Evolutionary conservation across 179 eudicot species (phyloP).

Genomic region (Camellia oleifera): DNA sequence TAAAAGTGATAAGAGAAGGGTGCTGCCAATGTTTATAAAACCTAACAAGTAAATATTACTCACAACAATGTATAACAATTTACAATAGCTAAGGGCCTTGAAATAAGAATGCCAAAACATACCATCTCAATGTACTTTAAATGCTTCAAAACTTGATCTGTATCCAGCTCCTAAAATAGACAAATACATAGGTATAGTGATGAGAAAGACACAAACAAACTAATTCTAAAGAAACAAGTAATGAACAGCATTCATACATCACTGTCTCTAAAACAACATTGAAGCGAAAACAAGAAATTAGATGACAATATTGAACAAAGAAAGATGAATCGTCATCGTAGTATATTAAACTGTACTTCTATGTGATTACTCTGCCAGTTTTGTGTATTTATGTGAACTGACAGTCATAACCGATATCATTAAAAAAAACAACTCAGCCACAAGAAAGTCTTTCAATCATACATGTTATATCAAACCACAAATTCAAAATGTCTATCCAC

Average conservation of each 20-base stretch:
- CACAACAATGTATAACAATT: not conserved
- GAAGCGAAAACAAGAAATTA: not conserved
- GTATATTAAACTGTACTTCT: not conserved
- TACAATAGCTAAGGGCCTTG: not conserved
- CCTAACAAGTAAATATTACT: not conserved
- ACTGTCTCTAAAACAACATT: not conserved
- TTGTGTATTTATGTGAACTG: not conserved
- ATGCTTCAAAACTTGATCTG: conserved; percentile 81
- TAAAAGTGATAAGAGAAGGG: not conserved
- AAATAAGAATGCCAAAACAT: conserved; percentile 18
- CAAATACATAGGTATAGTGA: conserved; percentile 7
- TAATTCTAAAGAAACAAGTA: not conserved
- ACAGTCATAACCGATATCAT: not conserved
- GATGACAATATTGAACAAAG: not conserved
- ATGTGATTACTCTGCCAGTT: not conserved
- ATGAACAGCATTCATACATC: not conserved
- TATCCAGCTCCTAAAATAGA: conserved; percentile 70
- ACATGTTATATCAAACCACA: not conserved
- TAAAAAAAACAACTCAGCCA: not conserved
- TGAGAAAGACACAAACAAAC: not conserved
- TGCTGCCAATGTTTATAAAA: not conserved
- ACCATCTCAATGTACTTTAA: conserved; percentile 90
- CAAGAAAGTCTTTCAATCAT: not conserved
- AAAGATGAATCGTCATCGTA: too few relatives aligned
- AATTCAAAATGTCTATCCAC: not conserved